A percentile compares a stretch with the other conserved stretches of the same genome.
phyloP scores from a whole-genome alignment of 2,329 filamentous ascomycete species.

The Fonsecaea pugnacius region DNA sequence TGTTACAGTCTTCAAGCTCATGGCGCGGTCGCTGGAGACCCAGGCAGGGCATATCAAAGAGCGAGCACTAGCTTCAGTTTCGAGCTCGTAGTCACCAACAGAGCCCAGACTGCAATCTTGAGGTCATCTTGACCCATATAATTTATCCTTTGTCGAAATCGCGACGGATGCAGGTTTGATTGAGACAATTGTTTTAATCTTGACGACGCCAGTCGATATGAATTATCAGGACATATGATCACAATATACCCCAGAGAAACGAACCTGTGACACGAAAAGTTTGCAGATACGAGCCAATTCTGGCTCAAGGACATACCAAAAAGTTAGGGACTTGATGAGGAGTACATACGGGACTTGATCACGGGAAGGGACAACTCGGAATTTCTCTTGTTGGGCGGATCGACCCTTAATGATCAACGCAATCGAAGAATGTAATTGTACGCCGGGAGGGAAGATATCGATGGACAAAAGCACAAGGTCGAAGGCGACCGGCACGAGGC shows the following conservation, averaged over 20 bases:
- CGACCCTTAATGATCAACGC: not conserved
- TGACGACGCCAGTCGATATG: slow-evolving; percentile 27
- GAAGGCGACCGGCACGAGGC: not conserved
- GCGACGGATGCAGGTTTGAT: not conserved
- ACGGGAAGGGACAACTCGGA: not conserved
- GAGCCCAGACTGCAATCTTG: not conserved
- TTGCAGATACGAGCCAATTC: slow-evolving; percentile 1
- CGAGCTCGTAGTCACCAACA: slow-evolving; percentile 24
- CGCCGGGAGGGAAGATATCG: slow-evolving; percentile 4
- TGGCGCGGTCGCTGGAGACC: slow-evolving; percentile 67
- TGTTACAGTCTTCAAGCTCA: slow-evolving; percentile 67
- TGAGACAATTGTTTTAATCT: slow-evolving; percentile 11
- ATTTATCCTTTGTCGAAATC: slow-evolving; percentile 8
- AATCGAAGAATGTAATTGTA: slow-evolving; percentile 10
- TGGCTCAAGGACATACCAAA: slow-evolving; percentile 18
- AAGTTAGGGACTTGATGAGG: slow-evolving; percentile 20
- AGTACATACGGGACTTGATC: slow-evolving; percentile 11
- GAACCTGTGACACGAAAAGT: slow-evolving; percentile 22
- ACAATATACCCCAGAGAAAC: slow-evolving; percentile 29
- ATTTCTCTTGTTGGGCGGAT: not conserved
- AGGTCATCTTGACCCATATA: not conserved
- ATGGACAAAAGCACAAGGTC: slow-evolving; percentile 1
- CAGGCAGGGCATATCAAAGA: slow-evolving; percentile 68
- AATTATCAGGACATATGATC: slow-evolving; percentile 32
- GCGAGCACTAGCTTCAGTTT: slow-evolving; percentile 57